Evolutionary conservation across 345 rosid species (phyloP), one percentile per base, ranked within the genome.

Genomic region (Lenwebbia sp.): DNA sequence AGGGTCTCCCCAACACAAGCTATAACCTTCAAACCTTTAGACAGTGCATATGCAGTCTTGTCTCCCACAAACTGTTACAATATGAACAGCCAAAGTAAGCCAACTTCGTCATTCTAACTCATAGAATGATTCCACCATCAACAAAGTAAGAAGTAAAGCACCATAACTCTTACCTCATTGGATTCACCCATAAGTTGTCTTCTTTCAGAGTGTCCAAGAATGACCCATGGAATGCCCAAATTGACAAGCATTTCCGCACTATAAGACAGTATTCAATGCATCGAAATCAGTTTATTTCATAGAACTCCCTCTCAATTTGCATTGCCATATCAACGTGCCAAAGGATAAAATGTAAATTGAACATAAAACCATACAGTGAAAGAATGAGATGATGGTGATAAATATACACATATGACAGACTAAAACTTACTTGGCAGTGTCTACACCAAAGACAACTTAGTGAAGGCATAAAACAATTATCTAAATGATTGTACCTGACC

Each of bases 1-100:
- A 95, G 95, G 62, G 97, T 95, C 93, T 96, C 99, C 83, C 98
- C 99, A 55, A 95, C 93, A 88, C 99, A 96, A 88, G 98, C 99
- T 85, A 96, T 95, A 70, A 96, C 98, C 88, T 94, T 95, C 91
- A 96, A 86, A 86, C 99, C 99, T 92, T 93, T 92, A 84, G 94
- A 55, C 86, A 97, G 99, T 58, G 99, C 98, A 92, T 95, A 95
- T 85, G 94, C 95, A 89, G 95, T 98, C 93, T 97, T 97, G 23
- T 95, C 96, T 47, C 93, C 98, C 10, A 97, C 98, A 53, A 95
- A 93, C 99, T 97, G 81, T 37, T 19, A 70, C 47, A 70, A 88
- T 95, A 86, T n/a, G 89, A 60, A 13, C 84, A 83, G 84, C 70
- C 37, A 62, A 52, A 87, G 23, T 82, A 55, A 85, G 57, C 49